Percentiles rank a stretch among this genome's conserved stretches.
Conservation (phyloP, 495 filamentous ascomycete genomes). For the Thozetella sp. region DNA sequence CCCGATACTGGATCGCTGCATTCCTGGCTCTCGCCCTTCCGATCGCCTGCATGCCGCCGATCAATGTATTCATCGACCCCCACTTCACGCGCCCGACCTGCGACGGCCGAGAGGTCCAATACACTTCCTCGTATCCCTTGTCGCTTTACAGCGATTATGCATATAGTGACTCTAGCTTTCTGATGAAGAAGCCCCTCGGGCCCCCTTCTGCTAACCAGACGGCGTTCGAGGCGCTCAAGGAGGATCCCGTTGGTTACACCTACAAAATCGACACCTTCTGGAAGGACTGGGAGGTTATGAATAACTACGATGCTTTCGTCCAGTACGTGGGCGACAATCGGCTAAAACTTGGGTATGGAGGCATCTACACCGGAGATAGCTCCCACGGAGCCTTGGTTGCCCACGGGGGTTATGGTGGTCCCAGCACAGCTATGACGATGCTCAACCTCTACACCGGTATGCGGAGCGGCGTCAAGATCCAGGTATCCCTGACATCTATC, state of each 20-base stretch:
- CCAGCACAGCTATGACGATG: conserved; percentile 60
- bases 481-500: background rate
- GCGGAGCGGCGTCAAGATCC: conserved; percentile 56
- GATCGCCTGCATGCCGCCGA: conserved; percentile 18
- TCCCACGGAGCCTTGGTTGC: conserved; percentile 55
- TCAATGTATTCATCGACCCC: conserved; percentile 8
- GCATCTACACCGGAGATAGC: conserved; percentile 63
- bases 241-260: background rate
- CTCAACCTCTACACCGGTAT: conserved; percentile 67
- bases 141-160: no score
- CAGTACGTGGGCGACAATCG: conserved; percentile 57
- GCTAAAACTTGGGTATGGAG: conserved; percentile 64
- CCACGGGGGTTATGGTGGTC: conserved; percentile 49
- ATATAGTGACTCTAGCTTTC: no score
- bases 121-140: no score
- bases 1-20: conserved; percentile 16
- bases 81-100: conserved; percentile 10
- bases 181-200: background rate
- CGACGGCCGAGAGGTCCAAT: background rate
- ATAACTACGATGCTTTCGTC: conserved; percentile 64
- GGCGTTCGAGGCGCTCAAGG: background rate
- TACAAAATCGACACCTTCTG: conserved; percentile 8
- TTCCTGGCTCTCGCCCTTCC: conserved; percentile 16
- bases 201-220: conserved; percentile 3
- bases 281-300: conserved; percentile 51